These are phyloP conservation scores for Phylloboletellus chloephorus DNA, from an alignment of 1,284 basidiomycete genomes.

Conservation along the genomic window DNA sequence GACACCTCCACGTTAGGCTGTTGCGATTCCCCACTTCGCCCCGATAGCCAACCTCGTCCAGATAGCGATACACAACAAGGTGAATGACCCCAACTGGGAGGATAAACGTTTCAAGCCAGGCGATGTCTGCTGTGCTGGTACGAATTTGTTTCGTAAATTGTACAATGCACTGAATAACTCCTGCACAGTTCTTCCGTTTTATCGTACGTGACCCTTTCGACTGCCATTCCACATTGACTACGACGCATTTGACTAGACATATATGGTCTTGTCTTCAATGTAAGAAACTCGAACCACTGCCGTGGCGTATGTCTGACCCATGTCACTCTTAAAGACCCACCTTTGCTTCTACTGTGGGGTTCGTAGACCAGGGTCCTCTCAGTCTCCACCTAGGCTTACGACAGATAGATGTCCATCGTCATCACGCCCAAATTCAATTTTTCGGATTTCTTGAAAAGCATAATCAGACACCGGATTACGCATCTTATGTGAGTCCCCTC, in stretches of 20 bases:
- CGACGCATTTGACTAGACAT: conserved; percentile 36
- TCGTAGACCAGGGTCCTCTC: neutral
- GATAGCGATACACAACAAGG: conserved; percentile 46
- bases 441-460: conserved; percentile 46
- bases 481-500: conserved; percentile 42
- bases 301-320: conserved; percentile 1
- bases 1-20: conserved; percentile 42
- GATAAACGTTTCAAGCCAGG: conserved; percentile 37
- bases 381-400: conserved; percentile 2
- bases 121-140: conserved; percentile 38
- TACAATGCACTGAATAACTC: conserved; percentile 2
- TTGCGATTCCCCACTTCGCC: conserved; percentile 62
- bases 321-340: conserved; percentile 33
- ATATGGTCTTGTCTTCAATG: conserved; percentile 46
- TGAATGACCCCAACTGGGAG: conserved; percentile 36
- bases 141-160: conserved; percentile 8
- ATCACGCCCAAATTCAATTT: conserved; percentile 50
- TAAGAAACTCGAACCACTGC: conserved; percentile 15
- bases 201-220: conserved; percentile 28
- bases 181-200: conserved; percentile 31
- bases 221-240: neutral
- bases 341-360: conserved; percentile 41
- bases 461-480: conserved; percentile 49
- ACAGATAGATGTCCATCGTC: conserved; percentile 41
- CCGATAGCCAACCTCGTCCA: conserved; percentile 67